Conservation (phyloP, 768 basidiomycete species). For the Tulasnella sp. region DNA sequence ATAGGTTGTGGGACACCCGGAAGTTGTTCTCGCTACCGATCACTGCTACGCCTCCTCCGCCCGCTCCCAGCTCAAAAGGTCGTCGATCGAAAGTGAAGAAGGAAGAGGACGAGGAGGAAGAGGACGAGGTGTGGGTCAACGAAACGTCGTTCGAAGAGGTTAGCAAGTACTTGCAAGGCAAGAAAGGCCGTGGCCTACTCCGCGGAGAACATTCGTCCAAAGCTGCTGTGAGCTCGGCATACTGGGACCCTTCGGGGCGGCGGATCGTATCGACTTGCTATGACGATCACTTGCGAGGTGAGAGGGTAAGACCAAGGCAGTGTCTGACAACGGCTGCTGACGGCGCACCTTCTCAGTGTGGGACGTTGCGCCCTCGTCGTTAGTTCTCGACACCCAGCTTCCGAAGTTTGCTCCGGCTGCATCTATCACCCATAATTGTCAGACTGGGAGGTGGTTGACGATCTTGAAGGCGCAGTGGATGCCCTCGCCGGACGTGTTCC, state of each 20-base stretch:
- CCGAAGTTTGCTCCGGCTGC: constrained; percentile 52
- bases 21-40: constrained; percentile 41
- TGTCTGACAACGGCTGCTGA: not conserved
- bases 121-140: not conserved
- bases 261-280: constrained; percentile 77
- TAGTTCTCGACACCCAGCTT: constrained; percentile 36
- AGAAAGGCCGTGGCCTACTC: constrained; percentile 41
- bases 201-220: constrained; percentile 58
- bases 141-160: constrained; percentile 16
- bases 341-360: constrained; percentile 42
- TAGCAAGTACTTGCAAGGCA: constrained; percentile 35
- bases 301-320: constrained; percentile 24
- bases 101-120: constrained; percentile 14
- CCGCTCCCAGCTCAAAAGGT: constrained; percentile 16
- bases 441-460: constrained; percentile 78
- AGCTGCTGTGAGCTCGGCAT: constrained; percentile 72
- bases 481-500: constrained; percentile 64
- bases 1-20: constrained; percentile 70
- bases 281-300: constrained; percentile 63
- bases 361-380: constrained; percentile 47
- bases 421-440: constrained; percentile 60
- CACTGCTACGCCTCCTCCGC: constrained; percentile 19
- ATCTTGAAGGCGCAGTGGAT: constrained; percentile 68
- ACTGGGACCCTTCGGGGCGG: constrained; percentile 74
- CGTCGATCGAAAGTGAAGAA: constrained; percentile 20